These are phyloP conservation scores for Saccharomycopsis sp. DNA, from an alignment of 805 yeast genomes.

Conservation along the genomic window DNA sequence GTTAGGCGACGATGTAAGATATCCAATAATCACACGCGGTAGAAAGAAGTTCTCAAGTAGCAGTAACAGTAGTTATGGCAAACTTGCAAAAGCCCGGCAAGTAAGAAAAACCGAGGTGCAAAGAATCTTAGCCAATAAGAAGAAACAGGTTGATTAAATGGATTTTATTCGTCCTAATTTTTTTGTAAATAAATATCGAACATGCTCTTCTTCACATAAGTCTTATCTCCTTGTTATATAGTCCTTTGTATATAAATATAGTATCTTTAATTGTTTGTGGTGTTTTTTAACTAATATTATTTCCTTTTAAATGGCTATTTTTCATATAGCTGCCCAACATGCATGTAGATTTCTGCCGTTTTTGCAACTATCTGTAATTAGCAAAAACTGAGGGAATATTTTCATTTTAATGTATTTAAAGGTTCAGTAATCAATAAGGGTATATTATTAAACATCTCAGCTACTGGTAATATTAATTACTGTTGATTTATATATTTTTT, in stretches of 20 bases:
- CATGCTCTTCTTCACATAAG: neutral
- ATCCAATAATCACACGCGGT: conserved; percentile 9
- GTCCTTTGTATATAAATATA: neutral
- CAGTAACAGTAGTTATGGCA: conserved; percentile 4
- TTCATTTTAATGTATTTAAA: too few relatives aligned
- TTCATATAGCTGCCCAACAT: too few relatives aligned
- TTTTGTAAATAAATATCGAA: neutral
- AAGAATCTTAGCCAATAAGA: neutral
- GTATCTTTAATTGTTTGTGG: neutral
- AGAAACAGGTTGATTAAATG: neutral
- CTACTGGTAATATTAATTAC: too few relatives aligned
- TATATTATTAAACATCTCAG: too few relatives aligned
- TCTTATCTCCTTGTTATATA: neutral
- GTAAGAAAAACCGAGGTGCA: conserved; percentile 13
- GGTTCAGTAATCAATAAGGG: too few relatives aligned
- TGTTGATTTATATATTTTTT: too few relatives aligned
- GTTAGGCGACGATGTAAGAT: neutral
- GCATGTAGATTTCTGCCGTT: too few relatives aligned
- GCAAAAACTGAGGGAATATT: too few relatives aligned
- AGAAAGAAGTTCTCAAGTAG: conserved; percentile 10
- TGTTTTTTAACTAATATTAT: neutral
- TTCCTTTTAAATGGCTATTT: neutral
- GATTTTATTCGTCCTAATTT: neutral
- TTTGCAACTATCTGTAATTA: too few relatives aligned
- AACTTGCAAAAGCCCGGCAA: conserved; percentile 5